phyloP scores from a whole-genome alignment of 306 rosid species.

The Calophaca sinica region DNA sequence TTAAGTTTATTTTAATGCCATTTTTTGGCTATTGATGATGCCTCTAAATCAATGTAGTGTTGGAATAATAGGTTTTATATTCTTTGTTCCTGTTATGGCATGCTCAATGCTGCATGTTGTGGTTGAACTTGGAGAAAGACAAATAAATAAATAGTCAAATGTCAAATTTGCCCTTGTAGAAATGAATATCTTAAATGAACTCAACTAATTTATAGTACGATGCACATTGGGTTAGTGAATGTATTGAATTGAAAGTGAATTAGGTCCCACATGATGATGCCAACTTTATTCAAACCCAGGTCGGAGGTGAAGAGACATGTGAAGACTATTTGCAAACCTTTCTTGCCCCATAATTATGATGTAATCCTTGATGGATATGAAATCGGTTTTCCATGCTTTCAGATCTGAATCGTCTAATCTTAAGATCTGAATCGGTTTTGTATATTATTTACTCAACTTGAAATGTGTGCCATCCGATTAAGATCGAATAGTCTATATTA shows the following conservation, averaged over 20 bases:
- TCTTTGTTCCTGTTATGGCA: conserved; percentile 21
- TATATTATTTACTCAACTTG: too few relatives aligned
- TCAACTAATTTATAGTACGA: conserved; percentile 24
- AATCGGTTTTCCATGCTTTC: too few relatives aligned
- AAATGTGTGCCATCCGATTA: too few relatives aligned
- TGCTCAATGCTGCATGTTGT: conserved; percentile 21
- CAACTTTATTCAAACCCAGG: conserved; percentile 39
- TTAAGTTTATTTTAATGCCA: conserved; percentile 6
- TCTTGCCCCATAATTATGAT: conserved; percentile 29
- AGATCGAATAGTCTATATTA: too few relatives aligned
- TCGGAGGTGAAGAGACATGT: conserved; percentile 51
- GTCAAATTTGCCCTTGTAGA: conserved; percentile 10
- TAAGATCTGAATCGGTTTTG: too few relatives aligned
- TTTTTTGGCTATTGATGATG: conserved; percentile 20
- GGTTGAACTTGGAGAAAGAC: not conserved
- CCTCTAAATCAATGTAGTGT: conserved; percentile 40
- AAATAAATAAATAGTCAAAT: not conserved
- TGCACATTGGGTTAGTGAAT: not conserved
- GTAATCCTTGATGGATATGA: conserved; percentile 23
- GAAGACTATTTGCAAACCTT: conserved; percentile 51
- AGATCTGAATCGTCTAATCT: too few relatives aligned
- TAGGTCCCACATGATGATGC: conserved; percentile 49
- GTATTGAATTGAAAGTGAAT: not conserved
- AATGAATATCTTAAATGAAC: not conserved
- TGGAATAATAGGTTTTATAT: not conserved